Base-by-base conservation (phyloP, 2,329 filamentous ascomycete genomes). In the Xylaria sp. region DNA sequence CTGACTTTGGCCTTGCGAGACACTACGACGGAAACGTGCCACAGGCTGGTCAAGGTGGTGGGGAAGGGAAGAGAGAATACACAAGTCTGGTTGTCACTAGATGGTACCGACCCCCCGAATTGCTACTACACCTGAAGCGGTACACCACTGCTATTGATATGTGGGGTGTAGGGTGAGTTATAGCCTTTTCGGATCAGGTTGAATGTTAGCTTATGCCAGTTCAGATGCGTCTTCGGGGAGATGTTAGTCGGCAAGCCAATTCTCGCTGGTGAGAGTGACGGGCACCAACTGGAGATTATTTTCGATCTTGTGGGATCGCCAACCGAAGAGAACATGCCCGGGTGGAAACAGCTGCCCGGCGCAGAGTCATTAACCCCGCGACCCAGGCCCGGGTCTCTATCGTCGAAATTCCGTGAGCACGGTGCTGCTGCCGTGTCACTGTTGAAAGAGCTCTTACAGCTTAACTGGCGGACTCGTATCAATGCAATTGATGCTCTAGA, bases 61-160 rank as follows among this genome's bases (percentile, higher is more conserved):
- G 96, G 52, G 92, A 95, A 65, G 94, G 94, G 0, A 89, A 88
- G 66, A 88, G 94, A 77, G 94, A 98, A 72, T 99, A 99, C 81
- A 99, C 96, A 4, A 94, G 92, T n/a, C 84, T 98, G 15, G 96
- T 99, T 20, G 96, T 99, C 12, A 99, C 96, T 18, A 86, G 96
- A 76, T 99, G 96, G 96, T 99, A 99, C 79, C 88, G 96, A 28
- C 96, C 96, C 41, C 96, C 96, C 0, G 96, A 99, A 85, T 86
- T 99, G 48, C 85, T 99, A 39, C 86, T 99, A 58, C 92, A 95
- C 72, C 85, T 99, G 39, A 91, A 94, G 75, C 90, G 90, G 73
- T 99, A 99, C 81, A 99, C 96, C n/a, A 94, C 94, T 15, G 94
- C 96, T 10, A 98, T 99, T 76, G 96, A 99, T 80, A 90, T 99